Percentiles rank a stretch among this genome's conserved stretches.
Evolutionary conservation across 2,329 filamentous ascomycete species (phyloP).

Genomic region (Emmonsia crescens): DNA sequence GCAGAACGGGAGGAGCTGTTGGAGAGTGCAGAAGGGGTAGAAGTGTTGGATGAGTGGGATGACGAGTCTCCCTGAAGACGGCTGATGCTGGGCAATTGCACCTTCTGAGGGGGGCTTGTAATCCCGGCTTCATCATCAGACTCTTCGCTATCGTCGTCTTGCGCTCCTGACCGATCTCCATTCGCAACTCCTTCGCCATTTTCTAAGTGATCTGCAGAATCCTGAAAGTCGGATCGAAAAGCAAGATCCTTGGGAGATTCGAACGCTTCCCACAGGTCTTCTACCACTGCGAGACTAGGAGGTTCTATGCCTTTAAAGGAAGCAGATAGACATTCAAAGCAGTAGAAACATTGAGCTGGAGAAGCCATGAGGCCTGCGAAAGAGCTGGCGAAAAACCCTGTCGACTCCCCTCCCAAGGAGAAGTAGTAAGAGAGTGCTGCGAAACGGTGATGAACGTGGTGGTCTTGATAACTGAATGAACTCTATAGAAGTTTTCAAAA

Average conservation of each 20-base stretch:
- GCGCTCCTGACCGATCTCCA: conserved; percentile 14
- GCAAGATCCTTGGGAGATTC: conserved; percentile 24
- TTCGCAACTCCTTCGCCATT: conserved; percentile 16
- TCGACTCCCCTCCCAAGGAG: not conserved
- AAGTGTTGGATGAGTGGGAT: conserved; percentile 30
- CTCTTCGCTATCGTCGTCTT: conserved; percentile 15
- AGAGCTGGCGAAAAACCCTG: not conserved
- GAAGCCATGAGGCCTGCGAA: conserved; percentile 58
- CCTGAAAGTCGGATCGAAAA: conserved; percentile 16
- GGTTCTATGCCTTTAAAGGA: conserved; percentile 60
- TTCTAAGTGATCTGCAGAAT: conserved; percentile 22
- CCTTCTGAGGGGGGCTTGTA: conserved; percentile 13
- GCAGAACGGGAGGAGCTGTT: conserved; percentile 38
- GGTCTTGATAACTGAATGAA: not conserved
- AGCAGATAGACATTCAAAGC: conserved; percentile 77
- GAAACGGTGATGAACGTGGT: not conserved
- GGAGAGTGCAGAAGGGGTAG: conserved; percentile 37
- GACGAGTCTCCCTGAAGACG: conserved; percentile 26
- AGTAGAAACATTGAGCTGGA: conserved; percentile 75
- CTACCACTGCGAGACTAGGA: conserved; percentile 56
- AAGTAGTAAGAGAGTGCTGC: not conserved
- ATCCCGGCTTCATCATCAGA: conserved; percentile 8
- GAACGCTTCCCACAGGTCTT: conserved; percentile 55
- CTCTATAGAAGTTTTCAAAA: not conserved
- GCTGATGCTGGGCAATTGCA: conserved; percentile 24